Evolutionary conservation across 225 moss, liverwort and hornwort species (phyloP), one percentile per base, ranked within the genome.

Genomic region (Marchantia paleacea): DNA sequence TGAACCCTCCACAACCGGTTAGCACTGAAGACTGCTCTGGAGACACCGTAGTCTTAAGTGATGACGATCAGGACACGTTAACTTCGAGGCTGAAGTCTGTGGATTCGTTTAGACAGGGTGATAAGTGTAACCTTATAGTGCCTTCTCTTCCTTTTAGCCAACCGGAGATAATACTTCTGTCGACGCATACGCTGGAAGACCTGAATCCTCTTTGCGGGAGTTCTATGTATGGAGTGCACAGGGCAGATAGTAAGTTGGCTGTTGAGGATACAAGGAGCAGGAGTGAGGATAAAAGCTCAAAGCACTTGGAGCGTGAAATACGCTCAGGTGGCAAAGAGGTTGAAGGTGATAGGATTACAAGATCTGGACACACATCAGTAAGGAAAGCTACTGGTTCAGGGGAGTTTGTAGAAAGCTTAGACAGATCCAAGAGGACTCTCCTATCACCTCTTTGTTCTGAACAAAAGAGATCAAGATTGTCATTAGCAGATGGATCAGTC

Each of bases 11-110:
- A 39, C 39, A 49, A 10, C 20, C 39, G 13, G 11, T 74, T 11
- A 30, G 29, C 28, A 55, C 20, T 54, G 75, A 61, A 19, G 39
- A 57, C 12, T 28, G 57, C 1, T 76, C 75, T 13, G 75, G 58
- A 18, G 58, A 76, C 47, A 76, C 75, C 4, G 14, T 76, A 12
- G 58, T 76, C 60, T 76, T 76, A 57, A 76, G 47, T 28, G 75
- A 76, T 28, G 77, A 63, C 25, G 65, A 66, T 12, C 65, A 51
- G 14, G 51, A 52, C 3, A 66, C 51, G 15, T 26, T 9, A 10
- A 12, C 5, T 15, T 54, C 75, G 8, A 75, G 28, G 30, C 15
- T 49, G 49, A 60, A 47, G 54, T 60, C 58, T 19, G 39, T 76
- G 10, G 75, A 60, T 30, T 60, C 75, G 7, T 76, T 47, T 9